Percentiles rank a stretch among this genome's conserved stretches.
Conservation (phyloP, 2,329 filamentous ascomycete genomes). For the Grosmannia serpens region DNA sequence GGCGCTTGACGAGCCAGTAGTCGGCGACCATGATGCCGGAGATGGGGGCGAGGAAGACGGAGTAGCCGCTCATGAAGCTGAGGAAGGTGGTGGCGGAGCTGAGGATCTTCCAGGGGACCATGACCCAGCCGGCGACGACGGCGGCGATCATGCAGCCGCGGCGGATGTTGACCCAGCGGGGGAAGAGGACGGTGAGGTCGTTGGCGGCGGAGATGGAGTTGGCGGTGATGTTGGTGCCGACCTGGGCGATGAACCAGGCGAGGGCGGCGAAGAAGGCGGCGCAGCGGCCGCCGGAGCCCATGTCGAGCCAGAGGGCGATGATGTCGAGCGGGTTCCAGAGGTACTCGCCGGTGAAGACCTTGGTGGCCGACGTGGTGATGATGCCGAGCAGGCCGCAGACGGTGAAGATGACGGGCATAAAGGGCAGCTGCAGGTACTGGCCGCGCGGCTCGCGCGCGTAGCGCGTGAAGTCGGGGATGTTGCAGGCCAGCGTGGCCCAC, state of each 20-base stretch:
- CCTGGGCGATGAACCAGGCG: constrained; percentile 41
- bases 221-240: constrained; percentile 46
- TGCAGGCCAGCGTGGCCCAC: constrained; percentile 31
- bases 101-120: constrained; percentile 57
- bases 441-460: constrained; percentile 24
- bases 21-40: constrained; percentile 29
- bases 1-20: constrained; percentile 25
- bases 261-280: constrained; percentile 36
- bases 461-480: constrained; percentile 44
- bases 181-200: constrained; percentile 42
- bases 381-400: constrained; percentile 42
- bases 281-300: constrained; percentile 28
- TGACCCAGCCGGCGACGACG: constrained; percentile 44
- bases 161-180: constrained; percentile 41
- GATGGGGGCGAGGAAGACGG: constrained; percentile 27
- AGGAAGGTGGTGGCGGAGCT: constrained; percentile 45
- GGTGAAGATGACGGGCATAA: constrained; percentile 35
- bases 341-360: constrained; percentile 37
- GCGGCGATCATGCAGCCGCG: constrained; percentile 46
- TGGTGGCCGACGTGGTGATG: constrained; percentile 42
- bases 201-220: constrained; percentile 43
- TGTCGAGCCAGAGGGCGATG: constrained; percentile 29
- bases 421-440: constrained; percentile 29
- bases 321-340: constrained; percentile 40
- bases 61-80: constrained; percentile 55